These are phyloP conservation scores for Dothideomycetidae sp. DNA, from an alignment of 2,329 filamentous ascomycete genomes.

Conservation along the genomic window DNA sequence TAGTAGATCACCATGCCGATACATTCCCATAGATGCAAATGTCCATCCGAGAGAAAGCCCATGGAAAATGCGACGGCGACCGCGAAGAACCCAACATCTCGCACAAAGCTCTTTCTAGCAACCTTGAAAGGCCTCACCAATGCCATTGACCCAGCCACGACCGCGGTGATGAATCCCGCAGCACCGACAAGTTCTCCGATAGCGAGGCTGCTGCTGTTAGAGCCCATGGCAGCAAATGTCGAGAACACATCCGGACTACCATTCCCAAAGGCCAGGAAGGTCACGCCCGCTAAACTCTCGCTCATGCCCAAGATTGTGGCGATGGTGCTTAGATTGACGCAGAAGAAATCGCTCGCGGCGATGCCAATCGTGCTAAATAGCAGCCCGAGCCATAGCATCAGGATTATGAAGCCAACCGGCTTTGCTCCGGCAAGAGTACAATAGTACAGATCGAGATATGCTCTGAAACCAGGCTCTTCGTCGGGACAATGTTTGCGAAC, in stretches of 20 bases:
- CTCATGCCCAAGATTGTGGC: slow-evolving; percentile 79
- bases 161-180: slow-evolving; percentile 88
- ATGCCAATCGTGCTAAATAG: slow-evolving; percentile 96
- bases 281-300: slow-evolving; percentile 91
- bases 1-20: slow-evolving; percentile 84
- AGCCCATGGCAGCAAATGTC: slow-evolving; percentile 95
- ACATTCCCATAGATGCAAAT: slow-evolving; percentile 78
- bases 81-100: slow-evolving; percentile 87
- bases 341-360: slow-evolving; percentile 96
- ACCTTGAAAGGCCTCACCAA: slow-evolving; percentile 91
- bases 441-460: slow-evolving; percentile 85
- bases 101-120: slow-evolving; percentile 72
- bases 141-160: slow-evolving; percentile 95
- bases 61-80: slow-evolving; percentile 76
- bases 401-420: slow-evolving; percentile 61
- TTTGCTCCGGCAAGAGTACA: slow-evolving; percentile 56
- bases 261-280: slow-evolving; percentile 92
- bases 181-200: slow-evolving; percentile 91
- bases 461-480: slow-evolving; percentile 77
- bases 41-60: slow-evolving; percentile 72
- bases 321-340: slow-evolving; percentile 89
- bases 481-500: slow-evolving; percentile 69
- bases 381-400: slow-evolving; percentile 71
- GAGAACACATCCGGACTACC: slow-evolving; percentile 97
- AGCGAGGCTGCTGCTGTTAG: slow-evolving; percentile 91